Evolutionary conservation across 768 basidiomycete genomes (phyloP), one percentile per base, ranked within the genome.

Genomic region (Mycena alexandri): DNA sequence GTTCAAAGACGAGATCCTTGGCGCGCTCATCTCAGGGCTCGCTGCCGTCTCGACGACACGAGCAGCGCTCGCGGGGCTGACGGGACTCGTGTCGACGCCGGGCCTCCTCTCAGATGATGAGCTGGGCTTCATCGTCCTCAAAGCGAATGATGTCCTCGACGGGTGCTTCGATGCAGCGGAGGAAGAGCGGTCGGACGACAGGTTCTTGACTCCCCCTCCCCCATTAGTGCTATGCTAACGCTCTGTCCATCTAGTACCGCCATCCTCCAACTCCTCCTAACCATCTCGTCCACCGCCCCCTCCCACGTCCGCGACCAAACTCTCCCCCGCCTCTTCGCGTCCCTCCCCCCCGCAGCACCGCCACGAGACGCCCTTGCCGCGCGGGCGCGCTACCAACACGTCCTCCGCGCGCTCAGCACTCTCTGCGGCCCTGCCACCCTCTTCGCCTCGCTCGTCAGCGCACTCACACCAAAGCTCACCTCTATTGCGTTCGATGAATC

Each of bases 361-460:
- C 41, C 81, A 1, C 79, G 86, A 21, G 83, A 87, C 7, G 89
- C 87, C 14, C 78, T 79, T 3, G 70, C 77, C 3, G 87, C 88
- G 43, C 88, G 93, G n/a, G 80, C 83, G 19, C 85, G 84, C 58
- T 91, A 87, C 72, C 91, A 92, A 84, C 86, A 87, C 42, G 85
- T 86, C 43, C 85, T 99, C 60, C 81, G 83, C 13, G 86, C 90
- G 16, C 84, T 99, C 50, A 86, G 87, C 58, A 85, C 83, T 16
- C 84, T 99, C 14, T 98, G 94, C 76, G 73, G 87, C 11, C 89
- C 90, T 44, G 84, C 90, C 0, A 82, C 87, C 16, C 84, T 99
- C n/a, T 98, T 97, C 77, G 94, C 94, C 74, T 89, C 84, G 6
- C 84, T 99, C 29, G 88, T 94, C 58, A 84, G 91, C 5, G 94